Evolutionary conservation across 169 alveolate genomes (phyloP).

Genomic region (Eimeria praecox): DNA sequence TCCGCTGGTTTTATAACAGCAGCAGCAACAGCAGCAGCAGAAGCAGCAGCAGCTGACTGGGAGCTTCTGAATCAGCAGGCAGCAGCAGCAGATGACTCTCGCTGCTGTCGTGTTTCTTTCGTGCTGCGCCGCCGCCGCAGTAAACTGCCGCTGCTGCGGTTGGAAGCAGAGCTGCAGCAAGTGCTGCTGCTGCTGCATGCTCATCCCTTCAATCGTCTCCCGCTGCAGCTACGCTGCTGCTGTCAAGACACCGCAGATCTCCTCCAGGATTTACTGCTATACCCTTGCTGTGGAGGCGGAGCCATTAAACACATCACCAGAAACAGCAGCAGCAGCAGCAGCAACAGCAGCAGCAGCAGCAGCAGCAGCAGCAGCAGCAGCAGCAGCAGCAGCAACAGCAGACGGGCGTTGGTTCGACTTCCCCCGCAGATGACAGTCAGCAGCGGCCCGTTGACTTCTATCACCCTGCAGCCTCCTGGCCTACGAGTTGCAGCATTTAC

Average conservation of each 20-base stretch:
- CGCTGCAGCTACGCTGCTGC: slow-evolving; percentile 53
- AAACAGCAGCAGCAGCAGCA: slow-evolving; percentile 37
- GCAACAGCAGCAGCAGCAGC: slow-evolving; percentile 18
- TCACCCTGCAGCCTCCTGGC: slow-evolving; percentile 14
- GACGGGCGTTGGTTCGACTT: slow-evolving; percentile 28
- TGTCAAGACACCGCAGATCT: slow-evolving; percentile 6
- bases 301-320: background rate
- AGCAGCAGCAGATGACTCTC: slow-evolving; percentile 70
- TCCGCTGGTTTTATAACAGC: background rate
- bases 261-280: slow-evolving; percentile 57
- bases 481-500: slow-evolving; percentile 12
- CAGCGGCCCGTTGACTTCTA: slow-evolving; percentile 26
- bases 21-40: slow-evolving; percentile 61
- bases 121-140: slow-evolving; percentile 56
- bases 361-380: slow-evolving; percentile 35
- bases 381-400: slow-evolving; percentile 17
- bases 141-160: slow-evolving; percentile 43
- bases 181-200: slow-evolving; percentile 66
- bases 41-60: slow-evolving; percentile 59
- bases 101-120: slow-evolving; percentile 64
- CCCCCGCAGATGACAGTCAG: slow-evolving; percentile 62
- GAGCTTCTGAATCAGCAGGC: slow-evolving; percentile 44
- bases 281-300: slow-evolving; percentile 65
- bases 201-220: slow-evolving; percentile 22
- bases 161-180: slow-evolving; percentile 62